Conservation (phyloP, 371 early-diverging fungal genomes). For the Rhizopus delemar region DNA sequence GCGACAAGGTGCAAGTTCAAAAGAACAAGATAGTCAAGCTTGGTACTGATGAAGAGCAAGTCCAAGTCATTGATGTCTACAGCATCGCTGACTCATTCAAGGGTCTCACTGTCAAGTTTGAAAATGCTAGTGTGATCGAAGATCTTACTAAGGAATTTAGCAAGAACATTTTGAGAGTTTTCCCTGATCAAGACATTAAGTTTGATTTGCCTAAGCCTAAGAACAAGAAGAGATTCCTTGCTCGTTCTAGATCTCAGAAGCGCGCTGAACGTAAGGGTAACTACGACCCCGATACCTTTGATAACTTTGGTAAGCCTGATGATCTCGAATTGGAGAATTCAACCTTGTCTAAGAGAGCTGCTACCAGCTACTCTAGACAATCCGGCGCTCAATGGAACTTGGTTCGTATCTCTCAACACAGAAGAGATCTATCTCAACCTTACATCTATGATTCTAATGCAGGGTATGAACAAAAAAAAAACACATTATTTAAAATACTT, state of each 20-base stretch:
- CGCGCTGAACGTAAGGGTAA: slow-evolving; percentile 13
- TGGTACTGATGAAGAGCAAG: slow-evolving; percentile 21
- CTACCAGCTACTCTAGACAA: slow-evolving; percentile 22
- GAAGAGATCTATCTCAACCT: slow-evolving; percentile 16
- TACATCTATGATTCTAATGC: slow-evolving; percentile 35
- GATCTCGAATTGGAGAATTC: not conserved
- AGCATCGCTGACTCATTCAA: slow-evolving; percentile 36
- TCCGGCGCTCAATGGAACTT: slow-evolving; percentile 44
- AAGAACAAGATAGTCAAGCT: slow-evolving; percentile 21
- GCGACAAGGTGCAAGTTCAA: slow-evolving; percentile 12
- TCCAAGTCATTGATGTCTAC: slow-evolving; percentile 34
- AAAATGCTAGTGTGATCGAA: slow-evolving; percentile 26
- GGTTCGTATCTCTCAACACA: slow-evolving; percentile 39
- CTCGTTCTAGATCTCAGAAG: slow-evolving; percentile 17
- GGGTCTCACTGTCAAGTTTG: slow-evolving; percentile 35
- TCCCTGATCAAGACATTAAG: slow-evolving; percentile 43
- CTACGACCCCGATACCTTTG: slow-evolving; percentile 14
- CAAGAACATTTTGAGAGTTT: slow-evolving; percentile 30
- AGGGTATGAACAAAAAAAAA: slow-evolving; percentile 14
- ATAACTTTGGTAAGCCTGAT: not conserved
- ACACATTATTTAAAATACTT: not conserved
- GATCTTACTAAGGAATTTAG: slow-evolving; percentile 12
- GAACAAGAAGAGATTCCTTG: slow-evolving; percentile 27
- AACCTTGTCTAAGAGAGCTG: not conserved
- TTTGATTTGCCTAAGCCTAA: slow-evolving; percentile 32